Conservation (phyloP, 192 early-diverging fungal species). For the Gamsiella multidivaricata region DNA sequence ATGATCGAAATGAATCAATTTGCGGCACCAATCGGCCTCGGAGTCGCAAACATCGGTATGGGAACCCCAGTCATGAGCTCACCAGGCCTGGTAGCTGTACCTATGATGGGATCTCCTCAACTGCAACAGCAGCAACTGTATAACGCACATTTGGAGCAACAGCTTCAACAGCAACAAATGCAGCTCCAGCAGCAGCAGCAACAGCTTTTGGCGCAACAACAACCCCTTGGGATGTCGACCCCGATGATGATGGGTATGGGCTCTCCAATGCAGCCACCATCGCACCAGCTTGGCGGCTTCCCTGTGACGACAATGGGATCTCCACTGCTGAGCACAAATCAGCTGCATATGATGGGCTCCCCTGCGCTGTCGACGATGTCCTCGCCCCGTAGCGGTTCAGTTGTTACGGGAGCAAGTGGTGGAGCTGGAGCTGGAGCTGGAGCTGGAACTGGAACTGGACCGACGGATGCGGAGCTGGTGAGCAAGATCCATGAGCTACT, state of each 20-base stretch:
- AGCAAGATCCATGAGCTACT: constrained; percentile 79
- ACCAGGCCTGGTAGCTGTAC: not conserved
- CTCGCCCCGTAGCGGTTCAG: not conserved
- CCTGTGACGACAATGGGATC: constrained; percentile 20
- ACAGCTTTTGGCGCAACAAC: constrained; percentile 9
- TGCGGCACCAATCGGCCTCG: constrained; percentile 27
- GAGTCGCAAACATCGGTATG: constrained; percentile 14
- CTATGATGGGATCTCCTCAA: constrained; percentile 15
- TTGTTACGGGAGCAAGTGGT: not conserved
- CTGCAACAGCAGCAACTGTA: constrained; percentile 20
- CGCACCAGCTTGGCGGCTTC: not conserved
- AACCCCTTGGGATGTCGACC: not conserved
- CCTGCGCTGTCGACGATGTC: not conserved
- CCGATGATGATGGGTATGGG: not conserved
- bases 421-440: not conserved
- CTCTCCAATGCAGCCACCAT: constrained; percentile 7
- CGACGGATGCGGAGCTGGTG: constrained; percentile 82
- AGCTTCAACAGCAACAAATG: constrained; percentile 13
- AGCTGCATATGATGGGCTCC: constrained; percentile 14
- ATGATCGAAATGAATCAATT: constrained; percentile 47
- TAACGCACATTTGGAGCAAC: constrained; percentile 9
- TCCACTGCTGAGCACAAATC: constrained; percentile 17
- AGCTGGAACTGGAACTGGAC: constrained; percentile 57
- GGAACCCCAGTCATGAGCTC: constrained; percentile 26
- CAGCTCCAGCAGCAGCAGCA: constrained; percentile 22